Evolutionary conservation across 768 basidiomycete species (phyloP).

Genomic region (Dioszegia hungarica): DNA sequence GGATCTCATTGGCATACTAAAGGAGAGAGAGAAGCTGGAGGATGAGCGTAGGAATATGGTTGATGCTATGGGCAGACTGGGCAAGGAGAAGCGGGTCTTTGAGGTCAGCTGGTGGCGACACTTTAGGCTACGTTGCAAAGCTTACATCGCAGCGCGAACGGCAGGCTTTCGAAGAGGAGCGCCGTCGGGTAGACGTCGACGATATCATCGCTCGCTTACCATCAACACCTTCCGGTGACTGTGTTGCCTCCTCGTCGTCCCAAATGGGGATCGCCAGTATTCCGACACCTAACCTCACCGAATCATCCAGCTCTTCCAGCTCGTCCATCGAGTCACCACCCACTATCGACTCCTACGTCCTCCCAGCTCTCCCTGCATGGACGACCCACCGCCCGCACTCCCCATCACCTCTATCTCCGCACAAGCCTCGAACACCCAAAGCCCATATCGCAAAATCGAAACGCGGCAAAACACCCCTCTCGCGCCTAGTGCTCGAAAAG

Average conservation of each 20-base stretch:
- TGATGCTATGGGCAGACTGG: slow-evolving; percentile 17
- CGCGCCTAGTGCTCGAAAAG: slow-evolving; percentile 39
- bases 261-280: no score
- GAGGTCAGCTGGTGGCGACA: no score
- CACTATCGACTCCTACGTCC: background rate
- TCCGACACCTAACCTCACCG: no score
- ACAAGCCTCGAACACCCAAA: slow-evolving; percentile 17
- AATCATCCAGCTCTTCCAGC: background rate
- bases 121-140: no score
- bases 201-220: slow-evolving; percentile 25
- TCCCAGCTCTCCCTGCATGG: background rate
- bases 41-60: slow-evolving; percentile 25
- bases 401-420: slow-evolving; percentile 24
- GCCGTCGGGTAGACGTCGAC: slow-evolving; percentile 23
- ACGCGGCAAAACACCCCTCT: slow-evolving; percentile 31
- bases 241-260: no score
- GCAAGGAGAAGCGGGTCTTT: slow-evolving; percentile 29
- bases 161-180: slow-evolving; percentile 35
- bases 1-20: slow-evolving; percentile 1
- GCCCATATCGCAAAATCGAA: slow-evolving; percentile 16
- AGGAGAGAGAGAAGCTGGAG: slow-evolving; percentile 18
- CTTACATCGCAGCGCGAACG: slow-evolving; percentile 32
- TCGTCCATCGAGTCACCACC: background rate
- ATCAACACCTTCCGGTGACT: slow-evolving; percentile 9
- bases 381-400: slow-evolving; percentile 23